Percentiles rank a stretch among this genome's conserved stretches.
phyloP scores from a whole-genome alignment of 495 filamentous ascomycete species.

The Tuber calosporum region DNA sequence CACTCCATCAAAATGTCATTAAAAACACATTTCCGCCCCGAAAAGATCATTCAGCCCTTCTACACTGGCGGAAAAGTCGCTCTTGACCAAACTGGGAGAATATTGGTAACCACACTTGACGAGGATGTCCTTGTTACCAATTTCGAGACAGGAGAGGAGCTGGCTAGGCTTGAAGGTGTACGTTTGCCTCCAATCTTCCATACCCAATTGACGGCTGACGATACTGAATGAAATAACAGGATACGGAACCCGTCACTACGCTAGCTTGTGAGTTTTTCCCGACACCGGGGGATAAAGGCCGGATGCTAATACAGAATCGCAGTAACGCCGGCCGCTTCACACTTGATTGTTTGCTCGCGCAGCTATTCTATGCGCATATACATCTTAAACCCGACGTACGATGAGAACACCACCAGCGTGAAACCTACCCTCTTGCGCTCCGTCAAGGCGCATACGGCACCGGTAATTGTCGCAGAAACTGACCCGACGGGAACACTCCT shows the following conservation, averaged over 20 bases:
- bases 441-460: constrained; percentile 81
- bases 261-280: constrained; percentile 57
- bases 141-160: constrained; percentile 69
- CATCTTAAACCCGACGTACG: constrained; percentile 54
- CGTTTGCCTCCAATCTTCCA: constrained; percentile 37
- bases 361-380: constrained; percentile 93
- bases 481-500: constrained; percentile 83
- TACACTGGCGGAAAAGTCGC: constrained; percentile 86
- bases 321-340: constrained; percentile 82
- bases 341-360: constrained; percentile 82
- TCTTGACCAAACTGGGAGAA: constrained; percentile 69
- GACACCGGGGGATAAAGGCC: constrained; percentile 5
- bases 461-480: constrained; percentile 73
- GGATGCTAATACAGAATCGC: constrained; percentile 33
- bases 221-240: constrained; percentile 49
- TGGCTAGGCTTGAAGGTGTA: constrained; percentile 85
- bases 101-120: constrained; percentile 76
- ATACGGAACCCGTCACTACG: constrained; percentile 86
- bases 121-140: constrained; percentile 87
- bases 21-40: constrained; percentile 81
- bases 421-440: constrained; percentile 64
- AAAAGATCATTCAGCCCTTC: constrained; percentile 76
- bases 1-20: constrained; percentile 19
- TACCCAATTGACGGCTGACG: constrained; percentile 8
- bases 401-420: constrained; percentile 46